Conservation (phyloP, 805 yeast genomes). For the Huiozyma naganishii region DNA sequence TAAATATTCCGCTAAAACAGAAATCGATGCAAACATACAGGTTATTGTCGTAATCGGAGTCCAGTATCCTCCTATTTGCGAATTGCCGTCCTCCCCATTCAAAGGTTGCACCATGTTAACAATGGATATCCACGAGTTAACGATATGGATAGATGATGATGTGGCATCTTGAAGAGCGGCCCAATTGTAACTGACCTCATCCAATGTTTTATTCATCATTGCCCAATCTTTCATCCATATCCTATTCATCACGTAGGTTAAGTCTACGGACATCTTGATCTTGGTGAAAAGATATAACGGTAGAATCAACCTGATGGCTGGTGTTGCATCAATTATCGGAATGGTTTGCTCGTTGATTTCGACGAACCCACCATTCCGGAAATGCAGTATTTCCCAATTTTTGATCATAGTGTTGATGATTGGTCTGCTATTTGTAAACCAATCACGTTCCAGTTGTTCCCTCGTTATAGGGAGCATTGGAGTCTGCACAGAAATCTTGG, state of each 20-base stretch:
- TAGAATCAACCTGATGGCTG: slow-evolving; percentile 51
- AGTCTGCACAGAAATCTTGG: slow-evolving; percentile 8
- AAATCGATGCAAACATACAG: slow-evolving; percentile 47
- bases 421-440: slow-evolving; percentile 59
- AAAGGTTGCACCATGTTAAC: slow-evolving; percentile 35
- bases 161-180: slow-evolving; percentile 59
- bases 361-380: slow-evolving; percentile 53
- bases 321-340: slow-evolving; percentile 36
- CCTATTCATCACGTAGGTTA: slow-evolving; percentile 49
- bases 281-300: slow-evolving; percentile 60
- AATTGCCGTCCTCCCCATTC: slow-evolving; percentile 32
- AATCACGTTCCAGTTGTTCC: slow-evolving; percentile 41
- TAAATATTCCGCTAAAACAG: slow-evolving; percentile 52
- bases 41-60: slow-evolving; percentile 72
- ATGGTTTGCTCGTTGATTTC: slow-evolving; percentile 36
- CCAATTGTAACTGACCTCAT: slow-evolving; percentile 38
- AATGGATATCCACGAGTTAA: slow-evolving; percentile 62
- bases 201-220: slow-evolving; percentile 46
- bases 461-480: slow-evolving; percentile 24
- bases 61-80: slow-evolving; percentile 49
- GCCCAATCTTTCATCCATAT: slow-evolving; percentile 62
- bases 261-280: slow-evolving; percentile 49
- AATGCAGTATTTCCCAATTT: slow-evolving; percentile 57
- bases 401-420: slow-evolving; percentile 45
- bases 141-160: slow-evolving; percentile 43